Evolutionary conservation across 768 basidiomycete genomes (phyloP).

Genomic region (Lentinula sp.): DNA sequence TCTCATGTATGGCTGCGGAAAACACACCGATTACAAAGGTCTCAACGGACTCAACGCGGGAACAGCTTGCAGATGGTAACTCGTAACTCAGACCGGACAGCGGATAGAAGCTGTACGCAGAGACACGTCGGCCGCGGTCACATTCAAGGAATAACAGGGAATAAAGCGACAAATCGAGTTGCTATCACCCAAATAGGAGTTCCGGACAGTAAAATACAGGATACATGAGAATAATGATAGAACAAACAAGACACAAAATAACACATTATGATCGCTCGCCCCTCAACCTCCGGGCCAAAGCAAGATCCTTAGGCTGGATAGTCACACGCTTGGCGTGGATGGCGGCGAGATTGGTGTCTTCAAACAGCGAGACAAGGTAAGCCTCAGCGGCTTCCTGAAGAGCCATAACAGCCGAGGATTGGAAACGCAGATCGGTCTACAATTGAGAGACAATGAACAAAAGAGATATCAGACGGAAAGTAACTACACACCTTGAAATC

Average conservation of each 20-base stretch:
- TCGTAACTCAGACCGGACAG: no score
- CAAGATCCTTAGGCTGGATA: slow-evolving; percentile 79
- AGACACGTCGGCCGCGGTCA: background rate
- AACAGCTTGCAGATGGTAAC: no score
- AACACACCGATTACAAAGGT: no score
- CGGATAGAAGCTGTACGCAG: no score
- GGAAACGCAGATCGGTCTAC: slow-evolving; percentile 68
- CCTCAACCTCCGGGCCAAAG: slow-evolving; percentile 71
- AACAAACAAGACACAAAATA: background rate
- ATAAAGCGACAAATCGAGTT: background rate
- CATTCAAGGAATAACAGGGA: background rate
- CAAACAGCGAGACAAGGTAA: slow-evolving; percentile 45
- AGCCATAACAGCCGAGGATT: slow-evolving; percentile 71
- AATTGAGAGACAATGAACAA: no score
- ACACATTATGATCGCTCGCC: slow-evolving; percentile 36
- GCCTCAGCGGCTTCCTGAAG: slow-evolving; percentile 83
- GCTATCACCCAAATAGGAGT: background rate
- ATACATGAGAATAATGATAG: slow-evolving; percentile 1
- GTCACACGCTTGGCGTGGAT: slow-evolving; percentile 87
- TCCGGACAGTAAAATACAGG: background rate
- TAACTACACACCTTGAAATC: slow-evolving; percentile 75
- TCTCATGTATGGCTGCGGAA: no score
- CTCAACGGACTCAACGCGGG: no score
- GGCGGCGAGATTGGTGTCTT: slow-evolving; percentile 66
- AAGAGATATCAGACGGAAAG: no score